Conservation (phyloP, 2,329 filamentous ascomycete genomes). For the Chaetomiaceae sp. region DNA sequence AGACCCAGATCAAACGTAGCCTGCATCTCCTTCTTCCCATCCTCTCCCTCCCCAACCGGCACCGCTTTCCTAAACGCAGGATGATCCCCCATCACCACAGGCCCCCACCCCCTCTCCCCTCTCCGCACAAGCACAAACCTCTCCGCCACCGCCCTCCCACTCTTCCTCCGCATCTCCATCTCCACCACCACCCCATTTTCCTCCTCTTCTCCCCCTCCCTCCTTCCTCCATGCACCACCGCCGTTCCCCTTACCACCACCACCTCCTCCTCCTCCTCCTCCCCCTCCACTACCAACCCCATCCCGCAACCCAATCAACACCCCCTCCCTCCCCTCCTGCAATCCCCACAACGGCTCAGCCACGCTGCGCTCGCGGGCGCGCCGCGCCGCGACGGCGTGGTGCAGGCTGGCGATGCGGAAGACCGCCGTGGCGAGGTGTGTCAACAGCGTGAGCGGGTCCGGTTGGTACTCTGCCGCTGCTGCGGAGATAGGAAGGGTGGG, state of each 20-base stretch:
- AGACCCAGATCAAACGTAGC: slow-evolving; percentile 82
- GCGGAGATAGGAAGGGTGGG: slow-evolving; percentile 35
- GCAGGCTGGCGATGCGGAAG: slow-evolving; percentile 64
- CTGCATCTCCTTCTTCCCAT: slow-evolving; percentile 50
- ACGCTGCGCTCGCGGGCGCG: slow-evolving; percentile 70
- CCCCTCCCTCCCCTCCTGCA: slow-evolving; percentile 72
- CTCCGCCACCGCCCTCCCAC: slow-evolving; percentile 71
- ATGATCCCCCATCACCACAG: slow-evolving; percentile 65
- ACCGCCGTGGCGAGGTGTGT: slow-evolving; percentile 85
- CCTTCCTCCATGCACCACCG: background rate
- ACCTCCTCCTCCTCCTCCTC: slow-evolving; percentile 40
- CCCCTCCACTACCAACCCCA: too few relatives aligned
- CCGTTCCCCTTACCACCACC: slow-evolving; percentile 1
- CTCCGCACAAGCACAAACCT: slow-evolving; percentile 45
- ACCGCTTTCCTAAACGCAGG: slow-evolving; percentile 52
- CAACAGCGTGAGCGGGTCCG: slow-evolving; percentile 65
- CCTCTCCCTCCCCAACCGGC: slow-evolving; percentile 23
- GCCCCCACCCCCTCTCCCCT: slow-evolving; percentile 12
- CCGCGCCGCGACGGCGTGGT: slow-evolving; percentile 68
- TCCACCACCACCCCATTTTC: slow-evolving; percentile 62
- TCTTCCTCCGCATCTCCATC: slow-evolving; percentile 81
- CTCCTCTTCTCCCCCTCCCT: slow-evolving; percentile 19
- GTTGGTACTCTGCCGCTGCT: slow-evolving; percentile 50
- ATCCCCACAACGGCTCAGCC: slow-evolving; percentile 69
- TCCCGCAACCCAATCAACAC: slow-evolving; percentile 61